These are phyloP conservation scores for Otatea glauca DNA, from an alignment of 176 grass and related monocot genomes.

Conservation along the genomic window DNA sequence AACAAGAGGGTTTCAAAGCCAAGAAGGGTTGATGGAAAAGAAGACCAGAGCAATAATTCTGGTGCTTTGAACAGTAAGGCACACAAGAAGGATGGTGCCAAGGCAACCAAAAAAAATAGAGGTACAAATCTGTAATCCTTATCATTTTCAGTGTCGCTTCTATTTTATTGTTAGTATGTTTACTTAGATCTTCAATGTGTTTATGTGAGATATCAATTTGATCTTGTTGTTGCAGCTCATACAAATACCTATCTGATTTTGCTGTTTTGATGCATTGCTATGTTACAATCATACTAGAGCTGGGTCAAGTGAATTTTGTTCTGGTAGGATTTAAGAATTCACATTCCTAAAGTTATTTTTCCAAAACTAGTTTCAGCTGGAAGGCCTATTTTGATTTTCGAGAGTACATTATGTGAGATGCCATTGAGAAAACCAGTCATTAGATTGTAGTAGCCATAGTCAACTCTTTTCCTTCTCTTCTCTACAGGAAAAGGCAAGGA, in stretches of 20 bases:
- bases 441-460: conserved; percentile 5
- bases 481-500: conserved; percentile 75
- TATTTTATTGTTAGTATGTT: background rate
- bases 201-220: background rate
- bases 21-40: conserved; percentile 63
- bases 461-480: conserved; percentile 3
- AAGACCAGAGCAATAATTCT: conserved; percentile 51
- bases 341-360: background rate
- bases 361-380: background rate
- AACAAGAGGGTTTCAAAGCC: conserved; percentile 57
- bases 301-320: background rate
- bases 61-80: conserved; percentile 31
- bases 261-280: background rate
- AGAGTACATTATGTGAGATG: background rate
- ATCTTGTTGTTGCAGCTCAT: background rate
- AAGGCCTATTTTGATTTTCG: background rate
- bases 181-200: background rate
- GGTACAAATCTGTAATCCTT: conserved; percentile 52
- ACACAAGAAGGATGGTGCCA: conserved; percentile 54
- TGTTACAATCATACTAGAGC: background rate
- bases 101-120: conserved; percentile 61
- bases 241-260: background rate
- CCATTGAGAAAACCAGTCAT: background rate
- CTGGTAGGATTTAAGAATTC: background rate
- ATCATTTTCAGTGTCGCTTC: background rate